Percentiles rank a stretch among this genome's conserved stretches.
Conservation (phyloP, 208 protist species). For the Acanthamoeba rhysodes region DNA sequence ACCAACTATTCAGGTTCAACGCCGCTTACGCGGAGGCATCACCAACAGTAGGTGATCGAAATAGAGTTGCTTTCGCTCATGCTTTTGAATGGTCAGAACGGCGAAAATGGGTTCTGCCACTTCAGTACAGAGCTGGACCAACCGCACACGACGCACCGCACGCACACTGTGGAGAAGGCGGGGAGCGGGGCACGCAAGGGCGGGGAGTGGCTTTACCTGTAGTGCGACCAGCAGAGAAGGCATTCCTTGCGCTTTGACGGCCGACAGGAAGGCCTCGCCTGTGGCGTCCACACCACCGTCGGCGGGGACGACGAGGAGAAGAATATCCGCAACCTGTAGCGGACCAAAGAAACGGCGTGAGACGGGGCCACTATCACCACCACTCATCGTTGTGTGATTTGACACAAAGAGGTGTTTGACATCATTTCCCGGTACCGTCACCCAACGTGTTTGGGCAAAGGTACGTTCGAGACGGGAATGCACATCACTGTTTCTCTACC, state of each 20-base stretch:
- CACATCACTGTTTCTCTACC: background rate
- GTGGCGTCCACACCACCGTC: slow-evolving; percentile 44
- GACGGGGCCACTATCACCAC: background rate
- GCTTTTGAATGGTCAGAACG: slow-evolving; percentile 63
- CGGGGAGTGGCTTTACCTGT: background rate
- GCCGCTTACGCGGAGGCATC: slow-evolving; percentile 43
- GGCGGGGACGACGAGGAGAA: slow-evolving; percentile 59
- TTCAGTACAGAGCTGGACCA: slow-evolving; percentile 36
- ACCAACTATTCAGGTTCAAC: background rate
- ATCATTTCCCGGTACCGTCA: background rate
- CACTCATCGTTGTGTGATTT: background rate
- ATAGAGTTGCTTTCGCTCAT: slow-evolving; percentile 27
- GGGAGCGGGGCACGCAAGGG: background rate
- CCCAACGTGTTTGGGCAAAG: background rate
- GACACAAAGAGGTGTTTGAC: background rate
- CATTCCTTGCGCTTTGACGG: slow-evolving; percentile 69
- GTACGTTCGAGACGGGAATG: background rate
- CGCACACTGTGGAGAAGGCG: background rate
- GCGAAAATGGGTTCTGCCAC: slow-evolving; percentile 22
- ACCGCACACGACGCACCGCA: background rate
- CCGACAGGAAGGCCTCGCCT: slow-evolving; percentile 68
- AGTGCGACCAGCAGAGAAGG: slow-evolving; percentile 66
- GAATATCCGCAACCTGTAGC: slow-evolving; percentile 47
- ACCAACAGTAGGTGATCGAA: background rate
- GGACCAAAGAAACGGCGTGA: background rate